A percentile compares a stretch with the other conserved stretches of the same genome.
phyloP scores from a whole-genome alignment of 2,329 filamentous ascomycete genomes.

The Aspergillus tanneri region DNA sequence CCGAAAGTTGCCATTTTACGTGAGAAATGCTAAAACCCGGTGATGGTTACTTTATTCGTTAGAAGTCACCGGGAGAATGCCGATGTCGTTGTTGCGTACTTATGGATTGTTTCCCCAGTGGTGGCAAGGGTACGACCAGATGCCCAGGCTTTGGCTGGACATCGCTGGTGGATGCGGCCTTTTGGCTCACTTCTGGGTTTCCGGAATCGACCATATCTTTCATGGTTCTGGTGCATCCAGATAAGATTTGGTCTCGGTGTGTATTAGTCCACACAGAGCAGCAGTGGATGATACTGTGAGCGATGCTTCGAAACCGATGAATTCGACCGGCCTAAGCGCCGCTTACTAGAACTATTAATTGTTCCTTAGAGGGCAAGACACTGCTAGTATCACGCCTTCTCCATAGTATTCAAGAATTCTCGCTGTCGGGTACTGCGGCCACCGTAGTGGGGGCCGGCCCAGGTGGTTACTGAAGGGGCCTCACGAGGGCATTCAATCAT shows the following conservation, averaged over 20 bases:
- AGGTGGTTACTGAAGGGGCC: background rate
- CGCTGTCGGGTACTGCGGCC: background rate
- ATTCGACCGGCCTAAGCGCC: background rate
- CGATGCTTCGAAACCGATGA: background rate
- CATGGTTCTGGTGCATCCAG: background rate
- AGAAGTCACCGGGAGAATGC: background rate
- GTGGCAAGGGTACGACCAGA: background rate
- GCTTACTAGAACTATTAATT: background rate
- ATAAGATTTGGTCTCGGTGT: background rate
- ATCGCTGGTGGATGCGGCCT: background rate
- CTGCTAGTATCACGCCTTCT: background rate
- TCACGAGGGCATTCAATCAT: background rate
- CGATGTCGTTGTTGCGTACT: background rate
- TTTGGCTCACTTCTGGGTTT: background rate
- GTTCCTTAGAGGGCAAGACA: background rate
- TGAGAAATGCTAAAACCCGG: background rate
- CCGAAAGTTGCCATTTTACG: background rate
- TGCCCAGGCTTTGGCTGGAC: background rate
- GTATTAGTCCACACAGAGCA: background rate
- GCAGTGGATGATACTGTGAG: background rate
- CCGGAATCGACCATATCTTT: background rate
- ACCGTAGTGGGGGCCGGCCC: background rate
- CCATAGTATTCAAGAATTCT: background rate
- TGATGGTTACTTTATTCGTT: background rate
- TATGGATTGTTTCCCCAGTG: background rate